phyloP scores from a whole-genome alignment of 257 asterid species.

The Penstemon barbatus region DNA sequence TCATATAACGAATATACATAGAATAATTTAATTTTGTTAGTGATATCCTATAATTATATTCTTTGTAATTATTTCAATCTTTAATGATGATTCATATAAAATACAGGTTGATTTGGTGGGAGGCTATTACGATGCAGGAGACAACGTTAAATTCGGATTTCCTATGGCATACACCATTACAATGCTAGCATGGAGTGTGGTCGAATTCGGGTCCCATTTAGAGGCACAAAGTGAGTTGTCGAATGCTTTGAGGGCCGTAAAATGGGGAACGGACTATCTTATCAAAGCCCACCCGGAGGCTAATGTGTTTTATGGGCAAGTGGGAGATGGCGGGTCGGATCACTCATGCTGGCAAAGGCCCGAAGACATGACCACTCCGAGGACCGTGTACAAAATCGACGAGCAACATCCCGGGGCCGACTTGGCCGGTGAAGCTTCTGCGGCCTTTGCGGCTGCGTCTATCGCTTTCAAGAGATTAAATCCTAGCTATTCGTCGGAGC shows the following conservation, averaged over 20 bases:
- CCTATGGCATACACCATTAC: constrained; percentile 75
- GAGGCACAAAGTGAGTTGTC: constrained; percentile 33
- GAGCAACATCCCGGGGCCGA: constrained; percentile 64
- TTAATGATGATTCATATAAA: neutral
- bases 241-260: constrained; percentile 42
- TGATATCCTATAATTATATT: no score
- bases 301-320: constrained; percentile 54
- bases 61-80: neutral
- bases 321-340: constrained; percentile 64
- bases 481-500: constrained; percentile 36
- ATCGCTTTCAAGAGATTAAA: constrained; percentile 34
- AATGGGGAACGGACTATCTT: constrained; percentile 74
- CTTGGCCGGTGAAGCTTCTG: constrained; percentile 70
- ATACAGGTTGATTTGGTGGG: constrained; percentile 56
- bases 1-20: no score
- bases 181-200: constrained; percentile 64
- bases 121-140: constrained; percentile 82
- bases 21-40: no score
- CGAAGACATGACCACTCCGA: constrained; percentile 68
- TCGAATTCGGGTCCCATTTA: constrained; percentile 39
- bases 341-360: constrained; percentile 74
- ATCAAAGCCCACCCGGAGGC: constrained; percentile 65
- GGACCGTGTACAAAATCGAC: constrained; percentile 41
- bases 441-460: constrained; percentile 62
- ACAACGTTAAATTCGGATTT: constrained; percentile 68